These are phyloP conservation scores for Choricystis sp. DNA, from an alignment of 139 green algal genomes.

Conservation along the genomic window DNA sequence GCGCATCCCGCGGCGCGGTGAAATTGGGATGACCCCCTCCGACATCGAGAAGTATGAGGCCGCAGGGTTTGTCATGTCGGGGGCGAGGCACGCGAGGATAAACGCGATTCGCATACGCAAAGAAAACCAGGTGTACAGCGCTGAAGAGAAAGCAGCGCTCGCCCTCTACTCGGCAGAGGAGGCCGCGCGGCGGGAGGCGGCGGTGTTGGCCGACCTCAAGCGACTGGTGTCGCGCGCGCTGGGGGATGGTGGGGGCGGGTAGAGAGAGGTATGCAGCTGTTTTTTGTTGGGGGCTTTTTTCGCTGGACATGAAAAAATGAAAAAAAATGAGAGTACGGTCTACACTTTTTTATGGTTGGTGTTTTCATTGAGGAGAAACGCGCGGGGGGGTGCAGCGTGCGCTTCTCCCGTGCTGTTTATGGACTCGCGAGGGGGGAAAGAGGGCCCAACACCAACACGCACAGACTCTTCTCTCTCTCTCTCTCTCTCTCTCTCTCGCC, in stretches of 20 bases:
- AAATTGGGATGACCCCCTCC: conserved; percentile 74
- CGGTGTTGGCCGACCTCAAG: conserved; percentile 77
- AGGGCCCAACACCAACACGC: no score
- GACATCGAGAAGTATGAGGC: conserved; percentile 83
- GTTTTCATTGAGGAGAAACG: no score
- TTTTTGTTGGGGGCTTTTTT: not conserved
- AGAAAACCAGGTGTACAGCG: conserved; percentile 87
- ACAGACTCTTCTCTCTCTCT: no score
- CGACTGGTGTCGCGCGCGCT: conserved; percentile 52
- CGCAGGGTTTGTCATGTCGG: conserved; percentile 93
- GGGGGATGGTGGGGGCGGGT: conserved; percentile 10
- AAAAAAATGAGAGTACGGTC: no score
- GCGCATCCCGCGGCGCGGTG: conserved; percentile 87
- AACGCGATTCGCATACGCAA: conserved; percentile 91
- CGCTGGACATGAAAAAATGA: not conserved
- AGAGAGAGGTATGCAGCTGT: not conserved
- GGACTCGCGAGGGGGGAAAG: no score
- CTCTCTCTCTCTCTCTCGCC: no score
- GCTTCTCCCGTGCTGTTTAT: no score
- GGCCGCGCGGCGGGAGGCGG: conserved; percentile 80
- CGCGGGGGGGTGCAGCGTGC: no score
- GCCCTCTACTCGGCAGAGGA: conserved; percentile 98
- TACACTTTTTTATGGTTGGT: not conserved
- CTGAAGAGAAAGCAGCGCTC: conserved; percentile 92
- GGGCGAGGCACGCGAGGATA: conserved; percentile 84